Evolutionary conservation across 2,329 filamentous ascomycete species (phyloP).

Genomic region (Furcasterigmium furcatum): DNA sequence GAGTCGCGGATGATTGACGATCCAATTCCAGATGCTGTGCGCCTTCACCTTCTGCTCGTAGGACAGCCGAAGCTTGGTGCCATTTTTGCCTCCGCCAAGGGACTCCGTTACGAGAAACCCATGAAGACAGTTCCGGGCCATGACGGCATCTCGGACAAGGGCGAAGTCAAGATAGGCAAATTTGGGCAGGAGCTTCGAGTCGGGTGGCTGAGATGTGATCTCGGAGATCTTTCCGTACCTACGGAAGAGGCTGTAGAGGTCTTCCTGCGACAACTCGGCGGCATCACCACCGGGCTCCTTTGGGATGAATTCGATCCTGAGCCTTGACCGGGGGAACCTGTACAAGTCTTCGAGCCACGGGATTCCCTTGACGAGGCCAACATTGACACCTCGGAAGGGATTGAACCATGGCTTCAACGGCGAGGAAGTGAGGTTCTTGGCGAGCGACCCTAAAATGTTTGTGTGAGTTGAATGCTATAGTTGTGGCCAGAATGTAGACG

Average conservation of each 20-base stretch:
- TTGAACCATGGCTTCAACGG: slow-evolving; percentile 89
- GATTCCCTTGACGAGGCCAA: slow-evolving; percentile 72
- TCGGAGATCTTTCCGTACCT: slow-evolving; percentile 88
- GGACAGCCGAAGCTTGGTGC: slow-evolving; percentile 75
- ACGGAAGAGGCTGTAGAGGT: slow-evolving; percentile 81
- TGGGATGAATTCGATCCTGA: slow-evolving; percentile 84
- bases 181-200: slow-evolving; percentile 80
- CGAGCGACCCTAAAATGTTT: slow-evolving; percentile 44
- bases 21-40: slow-evolving; percentile 83
- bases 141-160: slow-evolving; percentile 70
- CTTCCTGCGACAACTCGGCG: slow-evolving; percentile 81
- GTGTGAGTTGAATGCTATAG: not conserved
- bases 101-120: slow-evolving; percentile 70
- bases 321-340: slow-evolving; percentile 69
- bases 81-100: slow-evolving; percentile 69
- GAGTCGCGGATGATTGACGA: slow-evolving; percentile 80
- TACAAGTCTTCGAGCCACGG: slow-evolving; percentile 95
- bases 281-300: slow-evolving; percentile 66
- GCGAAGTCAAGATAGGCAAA: slow-evolving; percentile 79
- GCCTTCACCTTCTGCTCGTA: slow-evolving; percentile 78
- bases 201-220: slow-evolving; percentile 76
- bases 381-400: slow-evolving; percentile 69
- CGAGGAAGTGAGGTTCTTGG: slow-evolving; percentile 61
- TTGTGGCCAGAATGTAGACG: not conserved
- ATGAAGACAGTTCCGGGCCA: slow-evolving; percentile 91